Evolutionary conservation across 129 eudicot species (phyloP).

Genomic region (Chrysanthemum lavandulifolium): DNA sequence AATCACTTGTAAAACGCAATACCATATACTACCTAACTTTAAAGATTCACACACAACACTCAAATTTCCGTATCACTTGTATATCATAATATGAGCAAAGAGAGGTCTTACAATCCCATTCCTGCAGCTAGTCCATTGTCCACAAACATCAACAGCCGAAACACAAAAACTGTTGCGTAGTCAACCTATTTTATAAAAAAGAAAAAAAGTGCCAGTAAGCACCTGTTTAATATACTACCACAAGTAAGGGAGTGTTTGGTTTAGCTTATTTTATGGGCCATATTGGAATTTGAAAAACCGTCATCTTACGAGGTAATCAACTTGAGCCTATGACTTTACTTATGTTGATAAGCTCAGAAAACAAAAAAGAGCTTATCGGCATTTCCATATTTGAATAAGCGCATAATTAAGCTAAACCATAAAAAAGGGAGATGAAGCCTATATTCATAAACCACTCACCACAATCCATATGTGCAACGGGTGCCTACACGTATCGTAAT

Average conservation of each 20-base stretch:
- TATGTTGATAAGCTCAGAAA: too few relatives aligned
- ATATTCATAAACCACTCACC: conserved; percentile 42
- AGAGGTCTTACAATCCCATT: conserved; percentile 82
- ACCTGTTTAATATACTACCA: too few relatives aligned
- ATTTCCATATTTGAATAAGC: not conserved
- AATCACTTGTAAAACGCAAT: too few relatives aligned
- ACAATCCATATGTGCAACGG: conserved; percentile 94
- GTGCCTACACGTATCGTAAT: conserved; percentile 61
- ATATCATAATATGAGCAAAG: not conserved
- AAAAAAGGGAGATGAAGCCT: not conserved
- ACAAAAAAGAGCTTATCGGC: too few relatives aligned
- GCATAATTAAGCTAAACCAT: not conserved
- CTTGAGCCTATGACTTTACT: too few relatives aligned
- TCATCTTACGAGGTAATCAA: too few relatives aligned
- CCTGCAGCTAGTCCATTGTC: conserved; percentile 93
- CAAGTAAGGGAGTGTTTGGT: too few relatives aligned
- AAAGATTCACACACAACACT: not conserved
- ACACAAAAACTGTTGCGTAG: conserved; percentile 71
- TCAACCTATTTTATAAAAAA: conserved; percentile 52
- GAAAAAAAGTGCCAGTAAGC: not conserved
- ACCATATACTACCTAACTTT: not conserved
- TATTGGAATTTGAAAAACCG: too few relatives aligned
- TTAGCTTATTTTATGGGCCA: too few relatives aligned
- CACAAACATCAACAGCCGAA: conserved; percentile 91
- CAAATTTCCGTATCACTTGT: not conserved